These are phyloP conservation scores for Trypanosoma platydactyli DNA, from an alignment of 208 protist species.

Conservation along the genomic window DNA sequence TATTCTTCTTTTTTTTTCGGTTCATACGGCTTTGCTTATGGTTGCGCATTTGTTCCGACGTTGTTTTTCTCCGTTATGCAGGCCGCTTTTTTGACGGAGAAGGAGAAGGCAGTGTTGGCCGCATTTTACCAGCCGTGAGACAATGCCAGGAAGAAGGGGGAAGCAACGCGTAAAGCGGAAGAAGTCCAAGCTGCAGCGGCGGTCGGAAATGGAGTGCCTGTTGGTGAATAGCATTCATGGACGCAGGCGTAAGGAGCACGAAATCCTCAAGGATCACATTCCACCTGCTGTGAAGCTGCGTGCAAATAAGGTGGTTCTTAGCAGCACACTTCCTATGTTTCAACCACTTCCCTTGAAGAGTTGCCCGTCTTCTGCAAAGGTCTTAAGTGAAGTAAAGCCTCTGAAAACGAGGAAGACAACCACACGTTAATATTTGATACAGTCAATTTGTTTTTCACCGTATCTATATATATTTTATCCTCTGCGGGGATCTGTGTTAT, in stretches of 20 bases:
- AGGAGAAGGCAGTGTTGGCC: not conserved
- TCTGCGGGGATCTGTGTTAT: too few species aligned
- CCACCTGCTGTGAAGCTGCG: slow-evolving; percentile 65
- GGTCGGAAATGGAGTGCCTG: slow-evolving; percentile 85
- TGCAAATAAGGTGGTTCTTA: slow-evolving; percentile 60
- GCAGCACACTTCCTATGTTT: slow-evolving; percentile 81
- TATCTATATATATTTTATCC: not conserved
- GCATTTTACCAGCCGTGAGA: not conserved
- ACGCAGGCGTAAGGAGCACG: slow-evolving; percentile 72
- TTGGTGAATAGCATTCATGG: slow-evolving; percentile 91
- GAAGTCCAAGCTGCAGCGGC: slow-evolving; percentile 76
- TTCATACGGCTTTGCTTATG: too few species aligned
- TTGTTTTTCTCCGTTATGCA: slow-evolving; percentile 5
- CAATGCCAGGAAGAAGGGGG: slow-evolving; percentile 85
- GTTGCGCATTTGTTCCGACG: not conserved
- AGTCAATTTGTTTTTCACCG: not conserved
- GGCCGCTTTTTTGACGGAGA: slow-evolving; percentile 9
- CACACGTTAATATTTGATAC: not conserved
- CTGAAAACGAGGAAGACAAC: slow-evolving; percentile 14
- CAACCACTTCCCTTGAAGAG: slow-evolving; percentile 21
- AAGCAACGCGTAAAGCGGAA: slow-evolving; percentile 91
- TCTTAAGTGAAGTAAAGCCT: not conserved
- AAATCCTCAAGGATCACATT: slow-evolving; percentile 78
- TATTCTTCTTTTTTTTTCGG: slow-evolving; percentile 3
- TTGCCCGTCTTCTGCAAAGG: not conserved